phyloP scores from a whole-genome alignment of 2,329 filamentous ascomycete genomes.

The Aspergillus aculeatus region DNA sequence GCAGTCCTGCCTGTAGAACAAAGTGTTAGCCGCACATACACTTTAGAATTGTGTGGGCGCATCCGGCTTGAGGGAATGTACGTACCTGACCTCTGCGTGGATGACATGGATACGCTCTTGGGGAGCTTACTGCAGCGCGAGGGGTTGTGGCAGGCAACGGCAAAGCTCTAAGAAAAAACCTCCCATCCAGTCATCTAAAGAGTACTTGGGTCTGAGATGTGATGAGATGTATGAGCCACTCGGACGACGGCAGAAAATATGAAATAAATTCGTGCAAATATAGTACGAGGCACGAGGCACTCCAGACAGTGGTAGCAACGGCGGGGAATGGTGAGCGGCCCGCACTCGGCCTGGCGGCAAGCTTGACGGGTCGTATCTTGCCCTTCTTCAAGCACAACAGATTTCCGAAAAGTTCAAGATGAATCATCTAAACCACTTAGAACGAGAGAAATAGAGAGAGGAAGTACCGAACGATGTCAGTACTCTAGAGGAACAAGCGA shows the following conservation, averaged over 20 bases:
- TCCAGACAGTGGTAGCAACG: constrained; percentile 10
- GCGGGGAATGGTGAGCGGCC: constrained; percentile 24
- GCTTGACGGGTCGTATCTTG: constrained; percentile 11
- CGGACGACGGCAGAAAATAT: neutral
- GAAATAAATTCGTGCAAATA: neutral
- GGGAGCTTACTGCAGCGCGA: constrained; percentile 15
- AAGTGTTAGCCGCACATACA: constrained; percentile 4
- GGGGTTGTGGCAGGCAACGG: constrained; percentile 9
- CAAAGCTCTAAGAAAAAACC: neutral
- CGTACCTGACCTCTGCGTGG: constrained; percentile 35
- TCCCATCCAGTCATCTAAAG: constrained; percentile 12
- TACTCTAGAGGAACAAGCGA: neutral
- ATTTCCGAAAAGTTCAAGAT: neutral
- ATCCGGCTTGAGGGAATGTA: neutral
- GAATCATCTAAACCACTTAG: no score
- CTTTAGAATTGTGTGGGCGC: neutral
- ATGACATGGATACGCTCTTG: constrained; percentile 30
- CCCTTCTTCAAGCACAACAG: neutral
- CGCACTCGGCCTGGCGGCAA: constrained; percentile 15
- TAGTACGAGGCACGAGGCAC: neutral
- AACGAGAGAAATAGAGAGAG: no score
- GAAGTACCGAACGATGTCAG: neutral
- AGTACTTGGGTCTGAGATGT: neutral
- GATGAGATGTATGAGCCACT: neutral
- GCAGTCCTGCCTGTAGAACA: constrained; percentile 49